Evolutionary conservation across 805 yeast species (phyloP).

Genomic region (Pichia paraexigua): DNA sequence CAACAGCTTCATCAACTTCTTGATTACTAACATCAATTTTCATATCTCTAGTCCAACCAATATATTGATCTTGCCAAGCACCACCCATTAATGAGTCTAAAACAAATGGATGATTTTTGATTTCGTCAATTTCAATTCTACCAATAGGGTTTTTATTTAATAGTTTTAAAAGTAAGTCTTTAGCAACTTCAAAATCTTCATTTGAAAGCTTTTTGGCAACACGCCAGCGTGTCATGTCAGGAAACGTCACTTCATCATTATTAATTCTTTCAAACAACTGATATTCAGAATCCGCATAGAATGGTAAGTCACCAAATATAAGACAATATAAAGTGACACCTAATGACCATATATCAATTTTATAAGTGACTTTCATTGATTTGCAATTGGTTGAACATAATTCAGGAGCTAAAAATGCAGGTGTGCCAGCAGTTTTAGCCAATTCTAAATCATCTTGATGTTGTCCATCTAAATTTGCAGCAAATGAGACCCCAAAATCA

Average conservation of each 20-base stretch:
- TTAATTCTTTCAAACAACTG: slow-evolving; percentile 80
- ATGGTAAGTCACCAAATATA: slow-evolving; percentile 82
- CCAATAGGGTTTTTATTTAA: slow-evolving; percentile 61
- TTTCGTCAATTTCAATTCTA: slow-evolving; percentile 62
- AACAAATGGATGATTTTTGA: slow-evolving; percentile 68
- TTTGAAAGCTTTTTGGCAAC: slow-evolving; percentile 17
- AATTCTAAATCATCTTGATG: slow-evolving; percentile 73
- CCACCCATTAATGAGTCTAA: slow-evolving; percentile 22
- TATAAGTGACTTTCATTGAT: slow-evolving; percentile 55
- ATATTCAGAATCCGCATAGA: slow-evolving; percentile 78
- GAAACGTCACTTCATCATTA: slow-evolving; percentile 50
- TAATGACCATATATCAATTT: slow-evolving; percentile 95
- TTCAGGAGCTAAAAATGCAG: slow-evolving; percentile 95
- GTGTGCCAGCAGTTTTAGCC: slow-evolving; percentile 96
- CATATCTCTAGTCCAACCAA: slow-evolving; percentile 26
- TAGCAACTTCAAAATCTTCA: slow-evolving; percentile 32
- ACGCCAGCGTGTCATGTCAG: slow-evolving; percentile 31
- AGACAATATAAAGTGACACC: slow-evolving; percentile 89
- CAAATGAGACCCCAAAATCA: slow-evolving; percentile 95
- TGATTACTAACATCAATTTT: slow-evolving; percentile 54
- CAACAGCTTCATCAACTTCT: slow-evolving; percentile 70
- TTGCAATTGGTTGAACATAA: slow-evolving; percentile 55
- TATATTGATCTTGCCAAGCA: slow-evolving; percentile 18
- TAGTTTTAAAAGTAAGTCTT: slow-evolving; percentile 53
- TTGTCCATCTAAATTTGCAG: slow-evolving; percentile 38